Percentiles rank a stretch among this genome's conserved stretches.
Conservation (phyloP, 352 stramenopile genomes). For the Halophytophthora polymorphica region DNA sequence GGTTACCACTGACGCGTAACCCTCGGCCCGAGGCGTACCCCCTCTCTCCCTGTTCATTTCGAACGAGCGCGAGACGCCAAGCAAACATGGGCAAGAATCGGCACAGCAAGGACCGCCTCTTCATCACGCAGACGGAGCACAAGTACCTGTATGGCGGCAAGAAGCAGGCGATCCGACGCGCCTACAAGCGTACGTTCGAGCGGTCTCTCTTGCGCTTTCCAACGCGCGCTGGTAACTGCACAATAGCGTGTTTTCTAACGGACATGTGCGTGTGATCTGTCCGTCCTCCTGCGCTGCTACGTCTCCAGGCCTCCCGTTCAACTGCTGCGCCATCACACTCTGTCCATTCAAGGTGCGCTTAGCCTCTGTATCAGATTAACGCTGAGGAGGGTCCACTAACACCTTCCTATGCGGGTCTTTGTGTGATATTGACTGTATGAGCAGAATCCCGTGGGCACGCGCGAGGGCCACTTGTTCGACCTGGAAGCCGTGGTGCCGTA, state of each 20-base stretch:
- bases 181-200: constrained; percentile 61
- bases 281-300: not conserved
- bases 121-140: constrained; percentile 90
- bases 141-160: constrained; percentile 93
- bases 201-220: not conserved
- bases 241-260: not conserved
- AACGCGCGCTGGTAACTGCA: not conserved
- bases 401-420: not conserved
- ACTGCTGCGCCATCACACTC: constrained; percentile 97
- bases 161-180: constrained; percentile 78
- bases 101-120: constrained; percentile 88
- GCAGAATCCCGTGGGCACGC: constrained; percentile 92
- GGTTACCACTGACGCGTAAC: not conserved
- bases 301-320: constrained; percentile 90
- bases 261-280: too few relatives aligned
- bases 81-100: constrained; percentile 88
- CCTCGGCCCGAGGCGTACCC: not conserved
- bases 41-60: too few relatives aligned
- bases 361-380: too few relatives aligned
- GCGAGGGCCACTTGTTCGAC: constrained; percentile 96
- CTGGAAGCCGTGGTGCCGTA: constrained; percentile 95
- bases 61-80: too few relatives aligned
- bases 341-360: constrained; percentile 71
- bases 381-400: not conserved
- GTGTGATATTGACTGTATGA: not conserved